These are phyloP conservation scores for Apiospora pterosperma DNA, from an alignment of 2,329 filamentous ascomycete species.

Conservation along the genomic window DNA sequence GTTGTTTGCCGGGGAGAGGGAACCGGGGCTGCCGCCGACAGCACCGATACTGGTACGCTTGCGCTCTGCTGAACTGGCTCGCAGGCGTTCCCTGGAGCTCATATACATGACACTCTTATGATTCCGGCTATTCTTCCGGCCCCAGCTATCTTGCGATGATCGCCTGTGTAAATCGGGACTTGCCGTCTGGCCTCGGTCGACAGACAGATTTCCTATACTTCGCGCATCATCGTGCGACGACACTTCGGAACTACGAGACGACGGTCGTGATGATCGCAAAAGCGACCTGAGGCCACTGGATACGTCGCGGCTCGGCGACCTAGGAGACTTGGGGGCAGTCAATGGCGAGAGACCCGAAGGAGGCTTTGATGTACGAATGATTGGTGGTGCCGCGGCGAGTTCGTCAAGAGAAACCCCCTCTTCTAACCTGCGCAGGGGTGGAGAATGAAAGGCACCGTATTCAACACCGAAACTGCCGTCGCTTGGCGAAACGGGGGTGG, in stretches of 20 bases:
- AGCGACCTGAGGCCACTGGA: constrained; percentile 55
- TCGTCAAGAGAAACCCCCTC: constrained; percentile 52
- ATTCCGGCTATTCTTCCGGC: constrained; percentile 50
- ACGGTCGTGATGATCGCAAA: constrained; percentile 57
- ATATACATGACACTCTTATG: constrained; percentile 67
- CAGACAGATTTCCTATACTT: constrained; percentile 62
- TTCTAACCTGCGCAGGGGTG: constrained; percentile 46
- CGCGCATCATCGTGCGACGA: constrained; percentile 56
- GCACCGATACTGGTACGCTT: constrained; percentile 48
- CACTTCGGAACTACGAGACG: constrained; percentile 53
- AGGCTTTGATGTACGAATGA: constrained; percentile 78
- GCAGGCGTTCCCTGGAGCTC: constrained; percentile 66
- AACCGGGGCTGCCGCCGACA: constrained; percentile 37
- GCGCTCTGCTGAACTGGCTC: constrained; percentile 59
- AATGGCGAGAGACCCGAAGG: constrained; percentile 72
- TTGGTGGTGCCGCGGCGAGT: constrained; percentile 61
- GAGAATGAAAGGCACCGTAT: constrained; percentile 62
- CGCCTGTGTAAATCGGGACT: constrained; percentile 48
- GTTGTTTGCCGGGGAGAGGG: constrained; percentile 17
- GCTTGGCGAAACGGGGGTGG: constrained; percentile 29
- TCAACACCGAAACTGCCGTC: constrained; percentile 66
- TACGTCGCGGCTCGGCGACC: constrained; percentile 46
- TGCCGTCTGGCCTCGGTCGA: constrained; percentile 53
- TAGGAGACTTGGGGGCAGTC: constrained; percentile 57
- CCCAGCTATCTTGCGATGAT: constrained; percentile 61